A percentile compares a stretch with the other conserved stretches of the same genome.
phyloP scores from a whole-genome alignment of 257 asterid species.

The Capsicum rhomboideum region DNA sequence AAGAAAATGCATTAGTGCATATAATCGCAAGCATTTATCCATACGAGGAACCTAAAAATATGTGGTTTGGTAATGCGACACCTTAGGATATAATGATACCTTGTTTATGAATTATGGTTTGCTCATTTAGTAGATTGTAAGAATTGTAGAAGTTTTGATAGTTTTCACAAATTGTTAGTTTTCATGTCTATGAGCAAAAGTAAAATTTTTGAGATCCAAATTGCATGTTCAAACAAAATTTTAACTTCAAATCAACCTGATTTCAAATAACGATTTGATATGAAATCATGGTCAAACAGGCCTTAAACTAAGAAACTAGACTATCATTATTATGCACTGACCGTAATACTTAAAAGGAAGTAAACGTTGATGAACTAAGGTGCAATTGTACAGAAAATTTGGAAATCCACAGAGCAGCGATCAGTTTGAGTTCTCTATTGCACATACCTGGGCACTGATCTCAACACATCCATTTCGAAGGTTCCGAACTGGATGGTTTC shows the following conservation, averaged over 20 bases:
- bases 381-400: neutral
- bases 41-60: neutral
- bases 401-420: neutral
- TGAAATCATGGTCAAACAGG: neutral
- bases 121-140: neutral
- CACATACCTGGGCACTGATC: slow-evolving; percentile 88
- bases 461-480: slow-evolving; percentile 72
- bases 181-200: neutral
- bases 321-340: neutral
- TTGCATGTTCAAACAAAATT: neutral
- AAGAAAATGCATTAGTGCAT: neutral
- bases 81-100: neutral
- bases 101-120: neutral
- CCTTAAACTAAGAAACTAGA: neutral
- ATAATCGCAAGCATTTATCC: neutral
- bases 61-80: neutral
- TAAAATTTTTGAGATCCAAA: neutral
- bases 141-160: neutral
- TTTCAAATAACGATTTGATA: too few species aligned
- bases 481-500: slow-evolving; percentile 94
- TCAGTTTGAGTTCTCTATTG: neutral
- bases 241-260: neutral
- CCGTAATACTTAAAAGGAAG: neutral
- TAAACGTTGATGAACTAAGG: neutral
- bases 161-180: neutral